A percentile compares a stretch with the other conserved stretches of the same genome.
Evolutionary conservation across 352 stramenopile species (phyloP).

Genomic region (Pythium chondricola): DNA sequence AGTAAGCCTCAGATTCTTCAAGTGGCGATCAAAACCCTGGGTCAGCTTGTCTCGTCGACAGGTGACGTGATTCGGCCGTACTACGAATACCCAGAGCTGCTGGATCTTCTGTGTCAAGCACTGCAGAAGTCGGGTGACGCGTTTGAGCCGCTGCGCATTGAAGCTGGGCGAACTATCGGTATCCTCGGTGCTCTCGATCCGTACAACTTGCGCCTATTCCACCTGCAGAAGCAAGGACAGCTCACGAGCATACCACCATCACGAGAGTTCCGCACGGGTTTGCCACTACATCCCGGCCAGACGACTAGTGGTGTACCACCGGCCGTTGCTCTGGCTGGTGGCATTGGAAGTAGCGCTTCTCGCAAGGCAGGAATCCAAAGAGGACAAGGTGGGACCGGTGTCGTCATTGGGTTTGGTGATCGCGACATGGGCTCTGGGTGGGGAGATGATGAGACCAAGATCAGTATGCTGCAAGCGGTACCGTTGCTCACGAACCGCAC

Average conservation of each 20-base stretch:
- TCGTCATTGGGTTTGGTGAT: constrained; percentile 17
- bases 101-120: constrained; percentile 70
- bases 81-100: constrained; percentile 78
- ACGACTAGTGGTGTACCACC: constrained; percentile 4
- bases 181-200: constrained; percentile 79
- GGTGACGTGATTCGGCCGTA: constrained; percentile 82
- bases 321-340: constrained; percentile 10
- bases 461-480: constrained; percentile 20
- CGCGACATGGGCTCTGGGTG: constrained; percentile 1
- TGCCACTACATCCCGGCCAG: constrained; percentile 20
- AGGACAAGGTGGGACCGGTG: constrained; percentile 10
- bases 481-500: constrained; percentile 45
- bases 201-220: constrained; percentile 81
- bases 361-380: not conserved
- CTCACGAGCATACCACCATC: constrained; percentile 52
- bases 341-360: constrained; percentile 8
- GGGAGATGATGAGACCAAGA: constrained; percentile 40
- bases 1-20: constrained; percentile 83
- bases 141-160: constrained; percentile 69
- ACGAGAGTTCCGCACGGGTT: constrained; percentile 57
- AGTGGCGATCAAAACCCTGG: constrained; percentile 81
- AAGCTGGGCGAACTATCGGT: constrained; percentile 74
- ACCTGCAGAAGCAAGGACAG: constrained; percentile 76
- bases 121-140: constrained; percentile 78
- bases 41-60: constrained; percentile 75